Percentiles rank a stretch among this genome's conserved stretches.
phyloP scores from a whole-genome alignment of 1,284 basidiomycete genomes.

The Tremellales sp. region DNA sequence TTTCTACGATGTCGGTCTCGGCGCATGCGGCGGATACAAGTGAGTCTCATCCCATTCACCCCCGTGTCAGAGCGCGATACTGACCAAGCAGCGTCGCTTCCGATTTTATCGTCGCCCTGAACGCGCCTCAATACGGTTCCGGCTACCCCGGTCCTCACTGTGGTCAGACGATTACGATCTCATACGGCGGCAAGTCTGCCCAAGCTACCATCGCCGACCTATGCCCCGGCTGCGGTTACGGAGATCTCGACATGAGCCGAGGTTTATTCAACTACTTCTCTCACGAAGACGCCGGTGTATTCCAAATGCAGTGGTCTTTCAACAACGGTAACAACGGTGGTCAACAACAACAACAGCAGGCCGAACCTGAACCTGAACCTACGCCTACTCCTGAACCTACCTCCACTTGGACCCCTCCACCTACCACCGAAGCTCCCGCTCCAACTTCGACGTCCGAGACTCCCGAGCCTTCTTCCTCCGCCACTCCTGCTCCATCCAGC shows the following conservation, averaged over 20 bases:
- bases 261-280: constrained; percentile 62
- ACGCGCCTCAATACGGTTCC: constrained; percentile 35
- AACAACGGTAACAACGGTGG: constrained; percentile 39
- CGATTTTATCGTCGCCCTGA: constrained; percentile 47
- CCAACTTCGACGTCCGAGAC: constrained; percentile 33
- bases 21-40: constrained; percentile 44
- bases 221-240: constrained; percentile 50
- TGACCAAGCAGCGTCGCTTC: constrained; percentile 13
- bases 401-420: constrained; percentile 24
- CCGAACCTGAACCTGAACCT: constrained; percentile 30
- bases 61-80: background rate
- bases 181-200: constrained; percentile 60
- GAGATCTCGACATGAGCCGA: constrained; percentile 71
- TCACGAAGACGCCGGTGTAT: constrained; percentile 51
- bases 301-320: constrained; percentile 61
- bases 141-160: constrained; percentile 61
- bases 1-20: constrained; percentile 42
- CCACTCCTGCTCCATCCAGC: constrained; percentile 27
- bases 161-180: constrained; percentile 61
- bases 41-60: constrained; percentile 46
- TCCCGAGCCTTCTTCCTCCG: constrained; percentile 28
- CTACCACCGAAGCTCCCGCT: constrained; percentile 20
- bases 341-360: constrained; percentile 22
- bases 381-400: constrained; percentile 16
- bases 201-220: constrained; percentile 63